A percentile compares a stretch with the other conserved stretches of the same genome.
Evolutionary conservation across 179 eudicot genomes (phyloP).

Genomic region (Beta corolliflora): DNA sequence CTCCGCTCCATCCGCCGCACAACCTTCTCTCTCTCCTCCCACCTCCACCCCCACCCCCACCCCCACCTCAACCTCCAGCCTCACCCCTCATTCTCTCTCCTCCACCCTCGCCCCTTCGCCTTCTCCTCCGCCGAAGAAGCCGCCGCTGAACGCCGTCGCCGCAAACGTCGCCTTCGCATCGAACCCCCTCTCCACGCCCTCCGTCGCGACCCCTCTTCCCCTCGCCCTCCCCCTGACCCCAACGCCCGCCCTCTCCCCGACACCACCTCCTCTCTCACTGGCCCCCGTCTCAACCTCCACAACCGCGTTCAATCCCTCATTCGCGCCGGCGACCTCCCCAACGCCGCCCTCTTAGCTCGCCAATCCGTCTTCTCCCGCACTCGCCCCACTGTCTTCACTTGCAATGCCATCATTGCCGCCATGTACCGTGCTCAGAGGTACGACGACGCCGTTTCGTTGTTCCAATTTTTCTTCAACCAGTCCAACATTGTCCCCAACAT

Average conservation of each 20-base stretch:
- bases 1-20: conserved; percentile 39
- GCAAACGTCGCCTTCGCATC: conserved; percentile 76
- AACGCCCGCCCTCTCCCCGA: conserved; percentile 57
- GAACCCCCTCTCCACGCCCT: conserved; percentile 87
- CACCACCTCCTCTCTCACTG: conserved; percentile 66
- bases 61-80: neutral
- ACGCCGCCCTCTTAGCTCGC: conserved; percentile 60
- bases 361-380: conserved; percentile 47
- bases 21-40: neutral
- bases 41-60: no score
- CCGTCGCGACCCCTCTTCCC: conserved; percentile 56
- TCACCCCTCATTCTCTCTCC: conserved; percentile 25
- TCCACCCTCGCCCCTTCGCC: conserved; percentile 46
- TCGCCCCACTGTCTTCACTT: no score
- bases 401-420: conserved; percentile 51
- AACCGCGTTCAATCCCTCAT: conserved; percentile 49
- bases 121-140: conserved; percentile 95
- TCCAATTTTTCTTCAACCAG: conserved; percentile 67
- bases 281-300: conserved; percentile 60
- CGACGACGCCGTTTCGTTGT: conserved; percentile 57
- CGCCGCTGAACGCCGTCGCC: conserved; percentile 84
- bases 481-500: conserved; percentile 68
- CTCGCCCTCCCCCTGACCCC: conserved; percentile 44
- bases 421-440: conserved; percentile 64
- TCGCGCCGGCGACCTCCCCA: conserved; percentile 71